Evolutionary conservation across 768 basidiomycete species (phyloP).

Genomic region (Amanita subjunquillea): DNA sequence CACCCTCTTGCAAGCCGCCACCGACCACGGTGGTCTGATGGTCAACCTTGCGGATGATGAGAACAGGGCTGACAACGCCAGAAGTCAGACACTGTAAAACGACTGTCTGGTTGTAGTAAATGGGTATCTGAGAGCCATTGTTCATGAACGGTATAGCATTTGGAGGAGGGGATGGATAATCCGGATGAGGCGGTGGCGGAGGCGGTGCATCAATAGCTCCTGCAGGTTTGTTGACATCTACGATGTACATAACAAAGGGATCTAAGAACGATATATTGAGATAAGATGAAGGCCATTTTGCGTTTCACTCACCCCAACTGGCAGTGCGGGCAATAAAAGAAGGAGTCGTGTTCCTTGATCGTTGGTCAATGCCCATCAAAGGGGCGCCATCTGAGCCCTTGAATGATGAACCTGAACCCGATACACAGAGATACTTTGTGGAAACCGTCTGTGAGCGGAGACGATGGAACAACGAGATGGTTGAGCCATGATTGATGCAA

Average conservation of each 20-base stretch:
- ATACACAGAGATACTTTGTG: slow-evolving; percentile 92
- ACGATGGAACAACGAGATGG: slow-evolving; percentile 94
- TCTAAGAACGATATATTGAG: slow-evolving; percentile 29
- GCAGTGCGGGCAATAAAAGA: slow-evolving; percentile 87
- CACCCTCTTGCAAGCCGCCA: slow-evolving; percentile 81
- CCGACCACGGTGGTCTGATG: slow-evolving; percentile 85
- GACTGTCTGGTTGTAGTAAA: slow-evolving; percentile 96
- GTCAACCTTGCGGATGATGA: slow-evolving; percentile 92
- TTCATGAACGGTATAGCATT: slow-evolving; percentile 82
- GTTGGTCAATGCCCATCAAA: slow-evolving; percentile 70
- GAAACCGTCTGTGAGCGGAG: slow-evolving; percentile 91
- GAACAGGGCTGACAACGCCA: slow-evolving; percentile 85
- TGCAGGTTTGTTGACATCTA: slow-evolving; percentile 80
- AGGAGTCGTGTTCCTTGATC: slow-evolving; percentile 60
- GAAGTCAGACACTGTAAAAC: slow-evolving; percentile 92
- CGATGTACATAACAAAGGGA: slow-evolving; percentile 95
- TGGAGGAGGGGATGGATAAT: slow-evolving; percentile 87
- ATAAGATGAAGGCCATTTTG: slow-evolving; percentile 4
- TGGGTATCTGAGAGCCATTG: slow-evolving; percentile 77
- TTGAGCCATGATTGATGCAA: slow-evolving; percentile 92
- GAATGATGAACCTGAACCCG: slow-evolving; percentile 86
- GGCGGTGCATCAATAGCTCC: slow-evolving; percentile 70
- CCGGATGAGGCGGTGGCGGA: slow-evolving; percentile 74
- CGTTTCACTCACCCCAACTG: slow-evolving; percentile 63
- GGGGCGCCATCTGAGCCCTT: slow-evolving; percentile 89